A percentile compares a stretch with the other conserved stretches of the same genome.
Evolutionary conservation across 352 stramenopile species (phyloP).

Genomic region (Peronospora tabacina): DNA sequence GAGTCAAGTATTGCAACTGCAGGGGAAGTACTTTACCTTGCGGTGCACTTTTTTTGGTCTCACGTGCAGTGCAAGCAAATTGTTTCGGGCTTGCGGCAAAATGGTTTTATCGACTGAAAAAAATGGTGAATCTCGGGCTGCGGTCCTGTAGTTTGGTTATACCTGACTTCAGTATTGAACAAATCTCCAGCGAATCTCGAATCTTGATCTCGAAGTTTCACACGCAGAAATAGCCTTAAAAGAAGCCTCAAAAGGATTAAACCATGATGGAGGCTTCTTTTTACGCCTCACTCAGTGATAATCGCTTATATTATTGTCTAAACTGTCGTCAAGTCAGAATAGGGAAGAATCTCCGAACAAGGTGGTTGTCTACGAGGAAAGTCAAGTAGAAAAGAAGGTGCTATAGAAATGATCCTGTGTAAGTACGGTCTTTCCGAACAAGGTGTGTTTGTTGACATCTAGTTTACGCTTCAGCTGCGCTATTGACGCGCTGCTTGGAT

Average conservation of each 20-base stretch:
- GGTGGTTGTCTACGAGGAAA: too few relatives aligned
- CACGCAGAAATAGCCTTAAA: not conserved
- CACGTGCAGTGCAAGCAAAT: too few relatives aligned
- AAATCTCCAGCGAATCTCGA: constrained; percentile 6
- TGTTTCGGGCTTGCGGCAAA: not conserved
- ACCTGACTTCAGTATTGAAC: constrained; percentile 9
- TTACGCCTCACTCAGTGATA: not conserved
- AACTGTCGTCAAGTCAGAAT: not conserved
- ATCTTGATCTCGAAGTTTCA: constrained; percentile 9
- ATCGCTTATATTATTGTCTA: not conserved
- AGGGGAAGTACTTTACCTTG: too few relatives aligned
- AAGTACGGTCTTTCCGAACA: constrained; percentile 17
- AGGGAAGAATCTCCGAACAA: constrained; percentile 16
- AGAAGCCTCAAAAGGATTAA: not conserved
- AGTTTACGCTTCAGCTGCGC: not conserved
- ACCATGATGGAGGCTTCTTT: not conserved
- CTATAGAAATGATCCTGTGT: too few relatives aligned
- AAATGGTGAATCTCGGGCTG: constrained; percentile 10
- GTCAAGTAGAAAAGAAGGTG: too few relatives aligned
- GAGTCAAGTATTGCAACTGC: too few relatives aligned
- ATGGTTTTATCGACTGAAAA: not conserved
- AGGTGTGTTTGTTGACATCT: constrained; percentile 16
- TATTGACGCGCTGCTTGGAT: not conserved
- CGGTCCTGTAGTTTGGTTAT: constrained; percentile 6
- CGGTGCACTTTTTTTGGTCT: too few relatives aligned